These are phyloP conservation scores for Backusella luteola DNA, from an alignment of 192 early-diverging fungal species.

Conservation along the genomic window DNA sequence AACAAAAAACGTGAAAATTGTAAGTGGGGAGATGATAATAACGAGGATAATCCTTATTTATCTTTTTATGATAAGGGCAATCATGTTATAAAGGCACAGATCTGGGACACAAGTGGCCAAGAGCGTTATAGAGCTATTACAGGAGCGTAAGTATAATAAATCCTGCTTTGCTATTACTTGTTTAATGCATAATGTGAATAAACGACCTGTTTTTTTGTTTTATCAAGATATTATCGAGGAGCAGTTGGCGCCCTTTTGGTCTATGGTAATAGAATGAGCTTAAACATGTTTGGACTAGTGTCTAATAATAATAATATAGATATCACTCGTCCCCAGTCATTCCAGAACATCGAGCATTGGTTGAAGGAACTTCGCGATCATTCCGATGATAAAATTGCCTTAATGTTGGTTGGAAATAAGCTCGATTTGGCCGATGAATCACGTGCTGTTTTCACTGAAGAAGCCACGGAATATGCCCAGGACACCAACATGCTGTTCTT, in stretches of 20 bases:
- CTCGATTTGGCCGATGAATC: conserved; percentile 72
- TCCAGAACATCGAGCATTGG: conserved; percentile 92
- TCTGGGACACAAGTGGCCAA: conserved; percentile 90
- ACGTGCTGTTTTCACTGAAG: conserved; percentile 74
- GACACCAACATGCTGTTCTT: conserved; percentile 82
- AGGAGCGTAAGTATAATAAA: conserved; percentile 55
- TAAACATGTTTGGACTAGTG: background rate
- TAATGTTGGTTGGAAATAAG: conserved; percentile 96
- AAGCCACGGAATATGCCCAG: conserved; percentile 78
- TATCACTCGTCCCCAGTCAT: conserved; percentile 63
- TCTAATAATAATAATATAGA: conserved; percentile 11
- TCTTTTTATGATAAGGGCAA: background rate
- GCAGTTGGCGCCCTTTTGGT: conserved; percentile 93
- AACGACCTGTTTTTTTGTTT: conserved; percentile 8
- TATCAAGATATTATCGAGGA: conserved; percentile 84
- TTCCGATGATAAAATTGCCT: conserved; percentile 90
- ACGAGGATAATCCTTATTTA: background rate
- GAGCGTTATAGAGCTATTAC: conserved; percentile 88
- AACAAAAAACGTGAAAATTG: conserved; percentile 44
- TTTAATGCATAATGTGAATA: background rate
- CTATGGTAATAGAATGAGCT: conserved; percentile 58
- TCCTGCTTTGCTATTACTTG: background rate
- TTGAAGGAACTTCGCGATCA: conserved; percentile 96
- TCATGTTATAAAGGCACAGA: conserved; percentile 39
- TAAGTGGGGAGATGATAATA: background rate